A percentile compares a stretch with the other conserved stretches of the same genome.
Evolutionary conservation across 2,329 filamentous ascomycete species (phyloP).

Genomic region (Sarocladium strictum): DNA sequence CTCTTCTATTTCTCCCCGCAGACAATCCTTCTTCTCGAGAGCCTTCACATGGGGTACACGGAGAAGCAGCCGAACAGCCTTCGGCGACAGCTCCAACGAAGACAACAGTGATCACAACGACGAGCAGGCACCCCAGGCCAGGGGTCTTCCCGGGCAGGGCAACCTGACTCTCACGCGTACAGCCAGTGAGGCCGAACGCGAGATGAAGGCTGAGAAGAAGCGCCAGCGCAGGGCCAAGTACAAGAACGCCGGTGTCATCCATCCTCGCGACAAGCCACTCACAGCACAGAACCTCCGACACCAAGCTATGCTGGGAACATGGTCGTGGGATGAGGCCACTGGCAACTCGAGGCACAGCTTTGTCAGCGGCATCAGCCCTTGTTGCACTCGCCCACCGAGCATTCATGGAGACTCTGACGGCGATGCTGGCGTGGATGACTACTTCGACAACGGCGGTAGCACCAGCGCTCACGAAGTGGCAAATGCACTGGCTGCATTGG

Average conservation of each 20-base stretch:
- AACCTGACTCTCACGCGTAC: slow-evolving; percentile 3
- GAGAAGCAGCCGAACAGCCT: slow-evolving; percentile 3
- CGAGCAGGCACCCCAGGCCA: not conserved
- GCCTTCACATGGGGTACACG: slow-evolving; percentile 5
- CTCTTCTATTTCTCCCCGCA: not conserved
- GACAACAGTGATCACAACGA: not conserved
- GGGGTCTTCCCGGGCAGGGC: not conserved
- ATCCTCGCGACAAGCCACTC: slow-evolving; percentile 40
- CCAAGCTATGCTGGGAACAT: slow-evolving; percentile 41
- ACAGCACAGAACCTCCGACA: slow-evolving; percentile 39
- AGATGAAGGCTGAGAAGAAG: slow-evolving; percentile 14
- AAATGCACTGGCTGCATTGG: not conserved
- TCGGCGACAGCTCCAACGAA: not conserved
- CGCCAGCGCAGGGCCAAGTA: slow-evolving; percentile 25
- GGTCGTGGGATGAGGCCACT: slow-evolving; percentile 15
- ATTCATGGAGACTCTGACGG: slow-evolving; percentile 22
- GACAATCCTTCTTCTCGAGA: not conserved
- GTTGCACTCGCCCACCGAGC: slow-evolving; percentile 34
- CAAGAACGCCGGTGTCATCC: slow-evolving; percentile 21
- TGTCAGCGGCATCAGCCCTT: slow-evolving; percentile 34
- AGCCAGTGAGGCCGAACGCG: slow-evolving; percentile 6
- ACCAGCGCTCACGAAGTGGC: not conserved
- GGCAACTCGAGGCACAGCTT: slow-evolving; percentile 27
- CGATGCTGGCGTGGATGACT: not conserved
- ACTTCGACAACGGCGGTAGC: slow-evolving; percentile 8